Percentiles rank a stretch among this genome's conserved stretches.
Conservation (phyloP, 2,329 filamentous ascomycete species). For the Penicillium olsonii region DNA sequence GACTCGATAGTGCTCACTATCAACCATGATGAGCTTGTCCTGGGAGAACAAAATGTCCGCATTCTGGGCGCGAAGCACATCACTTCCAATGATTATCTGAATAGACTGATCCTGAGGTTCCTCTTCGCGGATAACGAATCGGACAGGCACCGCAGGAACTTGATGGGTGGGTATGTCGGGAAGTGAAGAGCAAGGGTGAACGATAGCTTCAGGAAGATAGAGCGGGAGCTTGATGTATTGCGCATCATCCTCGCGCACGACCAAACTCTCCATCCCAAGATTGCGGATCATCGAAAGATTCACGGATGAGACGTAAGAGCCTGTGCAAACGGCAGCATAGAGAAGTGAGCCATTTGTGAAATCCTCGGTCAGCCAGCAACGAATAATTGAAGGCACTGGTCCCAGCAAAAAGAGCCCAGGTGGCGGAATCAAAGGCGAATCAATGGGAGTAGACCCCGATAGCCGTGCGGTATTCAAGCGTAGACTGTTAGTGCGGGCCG, state of each 20-base stretch:
- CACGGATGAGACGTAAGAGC: conserved; percentile 84
- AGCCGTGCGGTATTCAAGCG: conserved; percentile 72
- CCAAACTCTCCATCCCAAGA: conserved; percentile 67
- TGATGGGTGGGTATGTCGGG: conserved; percentile 73
- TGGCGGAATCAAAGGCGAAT: conserved; percentile 74
- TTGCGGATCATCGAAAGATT: conserved; percentile 73
- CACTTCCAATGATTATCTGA: conserved; percentile 86
- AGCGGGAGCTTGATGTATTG: conserved; percentile 75
- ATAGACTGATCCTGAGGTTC: conserved; percentile 56
- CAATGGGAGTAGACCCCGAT: conserved; percentile 63
- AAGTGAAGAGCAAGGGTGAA: conserved; percentile 70
- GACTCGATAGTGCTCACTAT: conserved; percentile 81
- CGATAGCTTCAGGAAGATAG: conserved; percentile 87
- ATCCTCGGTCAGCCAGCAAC: conserved; percentile 89
- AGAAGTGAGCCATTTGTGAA: conserved; percentile 88
- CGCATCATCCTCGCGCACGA: conserved; percentile 66
- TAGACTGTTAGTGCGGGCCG: conserved; percentile 81
- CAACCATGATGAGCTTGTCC: conserved; percentile 83
- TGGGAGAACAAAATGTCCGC: conserved; percentile 91
- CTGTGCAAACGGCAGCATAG: conserved; percentile 90
- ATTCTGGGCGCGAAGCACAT: conserved; percentile 80
- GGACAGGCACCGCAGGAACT: conserved; percentile 76
- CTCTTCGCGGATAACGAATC: conserved; percentile 70
- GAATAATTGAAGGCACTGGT: conserved; percentile 87
- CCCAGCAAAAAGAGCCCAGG: conserved; percentile 84